Evolutionary conservation across 1,284 basidiomycete species (phyloP).

Genomic region (Cronartium quercuum): DNA sequence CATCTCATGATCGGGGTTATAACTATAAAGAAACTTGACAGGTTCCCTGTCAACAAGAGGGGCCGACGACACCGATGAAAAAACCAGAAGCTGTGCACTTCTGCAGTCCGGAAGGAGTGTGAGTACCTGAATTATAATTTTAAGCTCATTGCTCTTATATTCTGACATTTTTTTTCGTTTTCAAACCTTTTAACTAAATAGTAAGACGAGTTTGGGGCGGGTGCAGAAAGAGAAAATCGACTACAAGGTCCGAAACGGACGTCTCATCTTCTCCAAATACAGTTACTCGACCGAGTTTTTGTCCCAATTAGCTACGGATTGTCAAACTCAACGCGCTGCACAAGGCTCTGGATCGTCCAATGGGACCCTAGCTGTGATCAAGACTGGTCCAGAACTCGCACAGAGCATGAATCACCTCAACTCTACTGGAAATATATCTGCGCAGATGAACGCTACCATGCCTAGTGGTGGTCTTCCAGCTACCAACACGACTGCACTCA

Average conservation of each 20-base stretch:
- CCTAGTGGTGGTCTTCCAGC: not conserved
- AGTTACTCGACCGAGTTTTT: conserved; percentile 33
- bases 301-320: conserved; percentile 6
- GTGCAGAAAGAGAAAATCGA: conserved; percentile 12
- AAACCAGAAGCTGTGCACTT: conserved; percentile 23
- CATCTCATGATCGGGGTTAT: not conserved
- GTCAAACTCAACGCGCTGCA: not conserved
- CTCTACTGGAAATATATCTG: not conserved
- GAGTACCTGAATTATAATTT: not conserved
- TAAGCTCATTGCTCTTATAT: not conserved
- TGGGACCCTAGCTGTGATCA: conserved; percentile 7
- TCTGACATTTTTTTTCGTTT: not conserved
- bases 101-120: conserved; percentile 29
- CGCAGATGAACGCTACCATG: not conserved
- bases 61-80: conserved; percentile 30
- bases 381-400: not conserved
- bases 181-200: not conserved
- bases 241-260: conserved; percentile 28
- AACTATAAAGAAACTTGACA: not conserved
- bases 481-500: not conserved
- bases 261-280: conserved; percentile 29
- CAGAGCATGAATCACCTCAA: not conserved
- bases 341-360: not conserved
- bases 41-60: conserved; percentile 27
- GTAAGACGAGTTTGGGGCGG: conserved; percentile 25